Evolutionary conservation across 139 green algal genomes (phyloP).

Genomic region (Chlamydomonas applanata): DNA sequence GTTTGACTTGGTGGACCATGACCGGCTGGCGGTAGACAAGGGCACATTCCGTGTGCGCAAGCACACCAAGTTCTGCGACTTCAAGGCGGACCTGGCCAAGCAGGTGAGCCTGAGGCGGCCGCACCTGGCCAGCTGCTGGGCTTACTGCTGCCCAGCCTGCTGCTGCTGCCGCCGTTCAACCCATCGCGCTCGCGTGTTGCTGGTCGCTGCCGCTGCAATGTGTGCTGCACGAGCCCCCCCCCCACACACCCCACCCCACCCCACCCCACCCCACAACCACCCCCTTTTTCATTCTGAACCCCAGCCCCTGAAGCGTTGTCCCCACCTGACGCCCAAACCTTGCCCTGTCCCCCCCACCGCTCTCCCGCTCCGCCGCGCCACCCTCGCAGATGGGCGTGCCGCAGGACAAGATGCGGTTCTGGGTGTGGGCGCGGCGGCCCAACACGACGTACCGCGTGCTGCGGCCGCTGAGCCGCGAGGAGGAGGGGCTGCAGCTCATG

Average conservation of each 20-base stretch:
- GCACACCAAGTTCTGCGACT: constrained; percentile 72
- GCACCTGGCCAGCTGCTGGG: too few species aligned
- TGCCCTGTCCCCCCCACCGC: not conserved
- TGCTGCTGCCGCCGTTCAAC: too few species aligned
- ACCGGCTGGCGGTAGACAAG: constrained; percentile 57
- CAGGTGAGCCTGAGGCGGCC: too few species aligned
- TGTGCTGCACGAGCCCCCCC: too few species aligned
- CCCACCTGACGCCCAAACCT: too few species aligned
- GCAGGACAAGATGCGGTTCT: constrained; percentile 80
- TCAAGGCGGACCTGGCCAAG: constrained; percentile 46
- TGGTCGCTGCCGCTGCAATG: too few species aligned
- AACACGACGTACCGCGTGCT: constrained; percentile 80
- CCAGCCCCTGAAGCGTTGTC: too few species aligned
- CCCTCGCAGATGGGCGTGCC: constrained; percentile 68
- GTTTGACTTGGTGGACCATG: constrained; percentile 94
- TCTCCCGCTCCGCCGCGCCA: not conserved
- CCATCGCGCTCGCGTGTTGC: too few species aligned
- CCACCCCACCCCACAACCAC: too few species aligned
- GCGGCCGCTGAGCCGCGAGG: constrained; percentile 40
- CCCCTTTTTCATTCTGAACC: too few species aligned
- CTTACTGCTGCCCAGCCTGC: too few species aligned
- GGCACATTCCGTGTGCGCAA: constrained; percentile 76
- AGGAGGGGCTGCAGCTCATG: constrained; percentile 49
- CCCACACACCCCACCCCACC: too few species aligned
- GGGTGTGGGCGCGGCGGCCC: constrained; percentile 77